Conservation (phyloP, 768 basidiomycete genomes). For the Tephrocybe sp. region DNA sequence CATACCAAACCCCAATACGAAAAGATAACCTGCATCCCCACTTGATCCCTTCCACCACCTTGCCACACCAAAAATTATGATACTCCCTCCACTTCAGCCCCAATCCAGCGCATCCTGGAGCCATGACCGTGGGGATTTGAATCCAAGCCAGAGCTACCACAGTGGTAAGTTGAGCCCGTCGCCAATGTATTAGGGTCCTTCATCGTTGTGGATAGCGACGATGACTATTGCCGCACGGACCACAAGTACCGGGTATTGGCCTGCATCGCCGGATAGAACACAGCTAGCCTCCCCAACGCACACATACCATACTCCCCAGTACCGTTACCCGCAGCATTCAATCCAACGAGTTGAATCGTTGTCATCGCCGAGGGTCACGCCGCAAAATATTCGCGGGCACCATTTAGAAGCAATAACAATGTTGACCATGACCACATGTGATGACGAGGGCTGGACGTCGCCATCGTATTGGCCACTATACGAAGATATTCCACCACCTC, state of each 20-base stretch:
- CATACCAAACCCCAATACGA: background rate
- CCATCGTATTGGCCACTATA: background rate
- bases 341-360: background rate
- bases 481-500: constrained; percentile 6
- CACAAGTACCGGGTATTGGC: background rate
- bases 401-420: background rate
- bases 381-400: background rate
- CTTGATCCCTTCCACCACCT: background rate
- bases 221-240: background rate
- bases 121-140: background rate
- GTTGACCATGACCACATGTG: background rate
- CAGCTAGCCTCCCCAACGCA: background rate
- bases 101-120: background rate
- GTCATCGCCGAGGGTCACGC: background rate
- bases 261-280: background rate
- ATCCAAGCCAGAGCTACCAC: background rate
- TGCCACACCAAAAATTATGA: background rate
- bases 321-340: background rate
- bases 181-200: background rate
- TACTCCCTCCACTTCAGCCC: background rate
- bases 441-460: background rate
- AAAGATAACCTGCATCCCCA: background rate
- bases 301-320: background rate
- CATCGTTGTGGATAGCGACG: background rate
- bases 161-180: background rate